Percentiles rank a stretch among this genome's conserved stretches.
Conservation (phyloP, 306 rosid species). For the Parietaria judaica region DNA sequence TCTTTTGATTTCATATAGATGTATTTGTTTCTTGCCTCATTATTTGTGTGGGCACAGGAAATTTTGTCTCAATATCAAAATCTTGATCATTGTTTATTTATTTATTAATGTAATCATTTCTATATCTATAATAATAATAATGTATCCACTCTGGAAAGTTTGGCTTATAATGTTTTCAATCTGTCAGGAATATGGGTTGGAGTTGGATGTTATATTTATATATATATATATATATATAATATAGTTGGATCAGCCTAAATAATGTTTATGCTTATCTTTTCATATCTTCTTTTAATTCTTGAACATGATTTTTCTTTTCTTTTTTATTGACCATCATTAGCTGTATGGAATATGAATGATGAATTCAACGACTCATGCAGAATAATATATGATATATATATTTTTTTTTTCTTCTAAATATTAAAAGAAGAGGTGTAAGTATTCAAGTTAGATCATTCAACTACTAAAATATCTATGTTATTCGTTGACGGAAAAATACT, state of each 20-base stretch:
- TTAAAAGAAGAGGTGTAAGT: too few relatives aligned
- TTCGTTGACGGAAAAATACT: too few relatives aligned
- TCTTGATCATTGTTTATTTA: background rate
- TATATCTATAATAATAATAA: background rate
- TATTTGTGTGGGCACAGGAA: conserved; percentile 61
- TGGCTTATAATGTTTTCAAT: conserved; percentile 1
- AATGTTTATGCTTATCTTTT: too few relatives aligned
- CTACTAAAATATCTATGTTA: too few relatives aligned
- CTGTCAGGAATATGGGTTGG: conserved; percentile 1
- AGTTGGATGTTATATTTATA: background rate
- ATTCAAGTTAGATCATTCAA: too few relatives aligned
- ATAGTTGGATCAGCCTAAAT: background rate
- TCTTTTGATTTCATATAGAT: conserved; percentile 4
- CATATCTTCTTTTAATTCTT: too few relatives aligned
- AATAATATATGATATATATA: too few relatives aligned
- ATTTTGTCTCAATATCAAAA: conserved; percentile 30
- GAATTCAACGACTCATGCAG: too few relatives aligned
- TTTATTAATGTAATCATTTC: background rate
- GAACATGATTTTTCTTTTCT: too few relatives aligned
- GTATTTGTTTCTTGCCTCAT: conserved; percentile 47
- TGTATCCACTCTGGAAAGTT: background rate
- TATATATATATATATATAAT: background rate
- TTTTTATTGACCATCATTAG: too few relatives aligned
- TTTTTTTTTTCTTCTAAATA: too few relatives aligned
- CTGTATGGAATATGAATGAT: too few relatives aligned